Evolutionary conservation across 495 filamentous ascomycete genomes (phyloP).

Genomic region (Filosporella fistucella): DNA sequence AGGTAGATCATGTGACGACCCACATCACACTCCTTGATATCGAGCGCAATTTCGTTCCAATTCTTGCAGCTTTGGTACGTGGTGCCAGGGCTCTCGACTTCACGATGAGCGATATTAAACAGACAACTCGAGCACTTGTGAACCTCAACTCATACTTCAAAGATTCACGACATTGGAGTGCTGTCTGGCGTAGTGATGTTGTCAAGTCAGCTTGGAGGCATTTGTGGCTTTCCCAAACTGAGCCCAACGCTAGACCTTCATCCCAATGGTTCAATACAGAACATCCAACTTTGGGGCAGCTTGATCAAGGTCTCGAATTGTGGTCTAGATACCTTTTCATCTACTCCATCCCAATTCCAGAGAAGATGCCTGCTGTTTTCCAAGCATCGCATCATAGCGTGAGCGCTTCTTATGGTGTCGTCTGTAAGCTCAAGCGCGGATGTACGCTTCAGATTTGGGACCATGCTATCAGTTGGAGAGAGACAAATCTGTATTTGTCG

Average conservation of each 20-base stretch:
- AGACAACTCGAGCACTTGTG: slow-evolving; percentile 51
- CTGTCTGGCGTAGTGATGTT: slow-evolving; percentile 56
- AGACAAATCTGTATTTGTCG: slow-evolving; percentile 56
- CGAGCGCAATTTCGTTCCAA: slow-evolving; percentile 56
- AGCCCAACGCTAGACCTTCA: slow-evolving; percentile 46
- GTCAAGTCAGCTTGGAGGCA: slow-evolving; percentile 56
- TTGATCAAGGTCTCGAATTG: slow-evolving; percentile 53
- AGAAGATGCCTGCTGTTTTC: slow-evolving; percentile 59
- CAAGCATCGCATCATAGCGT: slow-evolving; percentile 64
- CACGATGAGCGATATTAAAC: slow-evolving; percentile 44
- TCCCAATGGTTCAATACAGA: slow-evolving; percentile 52
- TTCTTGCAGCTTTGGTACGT: slow-evolving; percentile 53
- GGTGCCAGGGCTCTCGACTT: slow-evolving; percentile 49
- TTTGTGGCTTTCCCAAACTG: slow-evolving; percentile 55
- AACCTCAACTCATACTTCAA: slow-evolving; percentile 59
- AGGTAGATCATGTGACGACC: slow-evolving; percentile 47
- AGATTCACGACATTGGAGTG: slow-evolving; percentile 55
- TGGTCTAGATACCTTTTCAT: slow-evolving; percentile 67
- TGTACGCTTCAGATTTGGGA: slow-evolving; percentile 65
- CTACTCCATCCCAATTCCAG: slow-evolving; percentile 61
- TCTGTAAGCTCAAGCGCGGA: slow-evolving; percentile 58
- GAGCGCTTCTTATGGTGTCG: slow-evolving; percentile 58
- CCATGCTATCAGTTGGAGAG: slow-evolving; percentile 62
- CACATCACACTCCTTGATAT: slow-evolving; percentile 50
- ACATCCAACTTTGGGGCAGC: slow-evolving; percentile 50